Evolutionary conservation across 73 alveolate species (phyloP).

Genomic region (Tetrahymena malaccensis): DNA sequence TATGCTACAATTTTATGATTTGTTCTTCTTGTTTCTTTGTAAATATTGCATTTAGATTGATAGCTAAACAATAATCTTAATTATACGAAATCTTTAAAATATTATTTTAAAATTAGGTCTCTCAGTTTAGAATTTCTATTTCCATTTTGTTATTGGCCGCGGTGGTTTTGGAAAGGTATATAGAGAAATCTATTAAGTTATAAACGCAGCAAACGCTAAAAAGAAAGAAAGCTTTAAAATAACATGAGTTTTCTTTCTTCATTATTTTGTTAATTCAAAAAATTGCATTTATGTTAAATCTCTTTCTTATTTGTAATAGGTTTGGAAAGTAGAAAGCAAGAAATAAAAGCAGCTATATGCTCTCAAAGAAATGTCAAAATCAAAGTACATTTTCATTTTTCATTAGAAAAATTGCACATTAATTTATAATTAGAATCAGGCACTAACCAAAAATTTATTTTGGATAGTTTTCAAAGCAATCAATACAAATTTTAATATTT

Average conservation of each 20-base stretch:
- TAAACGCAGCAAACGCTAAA: background rate
- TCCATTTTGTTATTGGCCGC: background rate
- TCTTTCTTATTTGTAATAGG: background rate
- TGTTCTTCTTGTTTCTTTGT: too few relatives aligned
- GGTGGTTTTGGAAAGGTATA: background rate
- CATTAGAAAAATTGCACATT: background rate
- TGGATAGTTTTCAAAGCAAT: background rate
- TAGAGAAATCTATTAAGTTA: background rate
- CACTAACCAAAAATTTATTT: background rate
- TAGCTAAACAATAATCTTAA: background rate
- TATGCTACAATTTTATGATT: too few relatives aligned
- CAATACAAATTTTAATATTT: too few relatives aligned
- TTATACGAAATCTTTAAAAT: background rate
- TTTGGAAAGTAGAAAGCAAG: background rate
- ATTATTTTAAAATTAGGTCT: background rate
- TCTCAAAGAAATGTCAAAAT: background rate
- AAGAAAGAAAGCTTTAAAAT: too few relatives aligned
- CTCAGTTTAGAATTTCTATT: background rate
- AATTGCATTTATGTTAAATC: background rate
- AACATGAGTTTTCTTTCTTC: background rate
- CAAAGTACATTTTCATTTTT: background rate
- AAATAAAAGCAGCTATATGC: background rate
- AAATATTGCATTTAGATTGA: too few relatives aligned
- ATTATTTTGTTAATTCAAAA: background rate
- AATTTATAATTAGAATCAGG: background rate